Conservation (phyloP, 2,329 filamentous ascomycete species). For the Pseudodiploospora longispora region DNA sequence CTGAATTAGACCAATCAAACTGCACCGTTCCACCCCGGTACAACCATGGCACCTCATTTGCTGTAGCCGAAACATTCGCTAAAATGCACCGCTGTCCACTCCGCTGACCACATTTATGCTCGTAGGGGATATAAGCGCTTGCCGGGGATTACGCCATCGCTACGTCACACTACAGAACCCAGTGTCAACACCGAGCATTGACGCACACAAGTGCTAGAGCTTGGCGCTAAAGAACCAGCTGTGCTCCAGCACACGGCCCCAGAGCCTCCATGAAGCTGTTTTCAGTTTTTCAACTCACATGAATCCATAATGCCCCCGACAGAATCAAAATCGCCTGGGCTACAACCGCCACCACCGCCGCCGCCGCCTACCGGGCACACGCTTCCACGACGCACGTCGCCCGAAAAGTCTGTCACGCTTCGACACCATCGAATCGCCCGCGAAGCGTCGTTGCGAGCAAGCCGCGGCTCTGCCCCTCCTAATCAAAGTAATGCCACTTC, state of each 20-base stretch:
- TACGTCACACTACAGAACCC: conserved; percentile 5
- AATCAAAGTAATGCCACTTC: conserved; percentile 12
- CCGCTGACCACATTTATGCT: background rate
- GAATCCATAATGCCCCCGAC: conserved; percentile 22
- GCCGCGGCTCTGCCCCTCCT: conserved; percentile 15
- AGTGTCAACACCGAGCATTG: no score
- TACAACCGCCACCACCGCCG: conserved; percentile 14
- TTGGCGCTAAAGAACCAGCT: no score
- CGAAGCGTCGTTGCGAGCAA: conserved; percentile 29
- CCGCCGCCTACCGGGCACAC: conserved; percentile 27
- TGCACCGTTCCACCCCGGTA: no score
- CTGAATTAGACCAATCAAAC: no score
- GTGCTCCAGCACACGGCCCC: background rate
- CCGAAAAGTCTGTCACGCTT: conserved; percentile 40
- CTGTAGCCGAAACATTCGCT: no score
- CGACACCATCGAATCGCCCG: conserved; percentile 37
- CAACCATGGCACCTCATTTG: no score
- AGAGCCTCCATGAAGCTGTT: conserved; percentile 5
- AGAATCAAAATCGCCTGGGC: conserved; percentile 14
- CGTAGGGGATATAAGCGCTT: conserved; percentile 2
- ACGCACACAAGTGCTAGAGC: no score
- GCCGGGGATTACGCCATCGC: conserved; percentile 1
- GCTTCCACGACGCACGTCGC: conserved; percentile 35
- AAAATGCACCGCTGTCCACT: no score
- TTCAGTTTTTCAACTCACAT: conserved; percentile 7